These are phyloP conservation scores for Chionographis japonica DNA, from an alignment of 106 monocot genomes.

Conservation along the genomic window DNA sequence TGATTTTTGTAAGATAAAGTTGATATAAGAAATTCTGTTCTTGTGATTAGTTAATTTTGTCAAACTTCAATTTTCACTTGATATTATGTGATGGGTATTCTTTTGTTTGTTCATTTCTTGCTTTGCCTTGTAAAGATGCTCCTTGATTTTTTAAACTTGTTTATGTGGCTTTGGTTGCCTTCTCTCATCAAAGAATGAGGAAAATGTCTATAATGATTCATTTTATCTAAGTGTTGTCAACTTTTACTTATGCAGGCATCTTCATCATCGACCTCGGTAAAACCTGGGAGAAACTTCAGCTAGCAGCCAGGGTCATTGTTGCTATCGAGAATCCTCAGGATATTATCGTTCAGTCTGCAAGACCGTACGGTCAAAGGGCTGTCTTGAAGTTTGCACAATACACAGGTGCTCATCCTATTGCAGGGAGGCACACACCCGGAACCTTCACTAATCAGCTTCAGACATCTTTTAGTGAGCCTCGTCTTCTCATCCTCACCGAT, in stretches of 20 bases:
- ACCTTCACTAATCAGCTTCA: slow-evolving; percentile 91
- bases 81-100: no score
- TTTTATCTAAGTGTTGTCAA: no score
- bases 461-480: slow-evolving; percentile 84
- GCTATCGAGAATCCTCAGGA: slow-evolving; percentile 74
- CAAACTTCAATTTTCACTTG: no score
- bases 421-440: slow-evolving; percentile 90
- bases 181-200: no score
- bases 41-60: no score
- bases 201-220: no score
- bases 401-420: slow-evolving; percentile 89
- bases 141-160: no score
- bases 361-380: slow-evolving; percentile 87
- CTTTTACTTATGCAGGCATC: slow-evolving; percentile 31
- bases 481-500: slow-evolving; percentile 89
- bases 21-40: no score
- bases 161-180: no score
- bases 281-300: slow-evolving; percentile 63
- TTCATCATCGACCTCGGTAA: slow-evolving; percentile 75
- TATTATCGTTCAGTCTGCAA: slow-evolving; percentile 89
- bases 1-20: no score
- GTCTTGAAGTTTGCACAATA: slow-evolving; percentile 90
- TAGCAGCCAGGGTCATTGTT: slow-evolving; percentile 68
- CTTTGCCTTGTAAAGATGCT: no score
- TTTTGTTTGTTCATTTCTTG: no score